These are phyloP conservation scores for Viridothelium virens DNA, from an alignment of 495 filamentous ascomycete genomes.

Conservation along the genomic window DNA sequence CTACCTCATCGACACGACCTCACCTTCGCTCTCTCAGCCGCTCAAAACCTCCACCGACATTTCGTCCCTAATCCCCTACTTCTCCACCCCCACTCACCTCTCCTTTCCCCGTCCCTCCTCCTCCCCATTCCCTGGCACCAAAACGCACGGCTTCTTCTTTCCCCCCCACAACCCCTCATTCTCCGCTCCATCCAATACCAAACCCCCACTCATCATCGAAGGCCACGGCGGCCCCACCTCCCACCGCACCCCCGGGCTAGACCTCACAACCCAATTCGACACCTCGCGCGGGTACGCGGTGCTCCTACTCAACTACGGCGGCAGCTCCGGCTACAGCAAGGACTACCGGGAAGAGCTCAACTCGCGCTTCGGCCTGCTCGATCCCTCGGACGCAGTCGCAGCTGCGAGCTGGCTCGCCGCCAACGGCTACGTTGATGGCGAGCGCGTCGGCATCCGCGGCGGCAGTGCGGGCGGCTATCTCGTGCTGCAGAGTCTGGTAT, in stretches of 20 bases:
- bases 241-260: constrained; percentile 30
- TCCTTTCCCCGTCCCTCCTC: constrained; percentile 7
- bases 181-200: constrained; percentile 22
- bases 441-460: constrained; percentile 42
- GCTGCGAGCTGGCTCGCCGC: constrained; percentile 37
- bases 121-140: constrained; percentile 30
- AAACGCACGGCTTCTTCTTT: constrained; percentile 40
- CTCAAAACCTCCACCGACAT: constrained; percentile 13
- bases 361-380: constrained; percentile 40
- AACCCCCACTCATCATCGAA: constrained; percentile 41
- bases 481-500: constrained; percentile 37
- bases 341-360: constrained; percentile 41
- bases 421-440: constrained; percentile 31
- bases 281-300: constrained; percentile 47
- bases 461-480: constrained; percentile 45
- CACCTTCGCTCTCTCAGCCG: background rate
- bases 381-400: constrained; percentile 41
- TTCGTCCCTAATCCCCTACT: background rate
- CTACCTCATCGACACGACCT: constrained; percentile 13
- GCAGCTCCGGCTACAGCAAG: constrained; percentile 43
- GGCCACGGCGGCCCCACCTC: constrained; percentile 47
- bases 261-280: constrained; percentile 41
- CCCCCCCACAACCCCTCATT: constrained; percentile 39
- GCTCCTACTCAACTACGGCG: constrained; percentile 43
- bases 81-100: constrained; percentile 6